Percentiles rank a stretch among this genome's conserved stretches.
Evolutionary conservation across 164 flowering plant species (phyloP).

Genomic region (Magnolia changhungtana): DNA sequence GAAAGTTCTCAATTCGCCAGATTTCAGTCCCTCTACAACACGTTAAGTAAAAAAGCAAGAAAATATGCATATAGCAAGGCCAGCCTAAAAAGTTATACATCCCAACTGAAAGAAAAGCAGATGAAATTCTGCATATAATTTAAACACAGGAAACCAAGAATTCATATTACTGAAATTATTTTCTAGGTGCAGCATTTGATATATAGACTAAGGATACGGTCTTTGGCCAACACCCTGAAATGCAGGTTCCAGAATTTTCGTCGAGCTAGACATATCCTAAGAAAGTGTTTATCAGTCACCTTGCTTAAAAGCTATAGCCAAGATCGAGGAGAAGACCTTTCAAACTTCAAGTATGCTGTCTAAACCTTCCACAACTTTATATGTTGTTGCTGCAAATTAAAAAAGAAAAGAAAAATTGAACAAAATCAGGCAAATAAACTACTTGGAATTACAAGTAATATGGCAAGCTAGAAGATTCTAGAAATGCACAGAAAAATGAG

Average conservation of each 20-base stretch:
- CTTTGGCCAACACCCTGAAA: slow-evolving; percentile 87
- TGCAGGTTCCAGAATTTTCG: slow-evolving; percentile 83
- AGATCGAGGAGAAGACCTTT: slow-evolving; percentile 7
- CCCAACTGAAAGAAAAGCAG: not conserved
- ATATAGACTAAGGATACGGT: slow-evolving; percentile 65
- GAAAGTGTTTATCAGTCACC: not conserved
- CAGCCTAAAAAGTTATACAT: not conserved
- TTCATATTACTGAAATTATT: not conserved
- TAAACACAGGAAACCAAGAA: not conserved
- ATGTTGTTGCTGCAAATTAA: not conserved
- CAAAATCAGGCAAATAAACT: not conserved
- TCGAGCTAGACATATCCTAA: slow-evolving; percentile 54
- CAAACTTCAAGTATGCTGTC: slow-evolving; percentile 5
- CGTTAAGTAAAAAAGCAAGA: slow-evolving; percentile 42
- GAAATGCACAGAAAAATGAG: not conserved
- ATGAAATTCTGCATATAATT: not conserved
- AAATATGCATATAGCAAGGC: not conserved
- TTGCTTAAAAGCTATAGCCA: not conserved
- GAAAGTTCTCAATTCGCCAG: slow-evolving; percentile 93
- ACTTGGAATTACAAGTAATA: not conserved
- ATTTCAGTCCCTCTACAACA: slow-evolving; percentile 80
- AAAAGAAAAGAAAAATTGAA: not conserved
- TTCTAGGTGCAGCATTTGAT: not conserved
- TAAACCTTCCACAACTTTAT: slow-evolving; percentile 4
- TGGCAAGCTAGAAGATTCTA: not conserved